These are phyloP conservation scores for Pleurotus sapidus DNA, from an alignment of 768 basidiomycete species.

Conservation along the genomic window DNA sequence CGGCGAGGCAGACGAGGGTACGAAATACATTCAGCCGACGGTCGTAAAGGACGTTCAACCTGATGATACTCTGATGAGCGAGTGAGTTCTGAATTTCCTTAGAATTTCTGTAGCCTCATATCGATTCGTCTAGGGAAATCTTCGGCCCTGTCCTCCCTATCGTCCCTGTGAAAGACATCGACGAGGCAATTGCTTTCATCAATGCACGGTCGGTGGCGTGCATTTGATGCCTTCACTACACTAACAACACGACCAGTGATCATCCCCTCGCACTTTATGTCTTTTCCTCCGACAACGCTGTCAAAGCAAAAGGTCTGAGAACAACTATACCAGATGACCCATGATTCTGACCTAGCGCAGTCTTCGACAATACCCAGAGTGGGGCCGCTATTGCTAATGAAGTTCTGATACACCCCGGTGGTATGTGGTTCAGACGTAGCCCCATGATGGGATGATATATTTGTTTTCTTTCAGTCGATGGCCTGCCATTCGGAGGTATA, in stretches of 20 bases:
- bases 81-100: conserved; percentile 40
- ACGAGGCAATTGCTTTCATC: conserved; percentile 70
- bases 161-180: conserved; percentile 64
- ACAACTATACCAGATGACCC: neutral
- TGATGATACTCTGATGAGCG: conserved; percentile 74
- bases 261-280: conserved; percentile 78
- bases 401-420: conserved; percentile 52
- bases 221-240: neutral
- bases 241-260: conserved; percentile 38
- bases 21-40: conserved; percentile 68
- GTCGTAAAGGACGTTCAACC: conserved; percentile 58
- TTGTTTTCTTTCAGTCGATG: conserved; percentile 37
- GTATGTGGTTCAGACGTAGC: conserved; percentile 30
- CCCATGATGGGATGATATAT: no score
- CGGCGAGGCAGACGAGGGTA: conserved; percentile 56
- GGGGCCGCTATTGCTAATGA: conserved; percentile 75
- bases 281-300: conserved; percentile 57
- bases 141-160: conserved; percentile 84
- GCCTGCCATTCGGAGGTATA: conserved; percentile 72
- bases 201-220: conserved; percentile 43
- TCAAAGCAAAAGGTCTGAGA: conserved; percentile 57
- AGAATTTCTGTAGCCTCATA: neutral
- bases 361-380: conserved; percentile 68
- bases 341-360: conserved; percentile 26
- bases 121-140: conserved; percentile 53